Conservation (phyloP, 768 basidiomycete species). For the Hortiboletus flavorubellus region DNA sequence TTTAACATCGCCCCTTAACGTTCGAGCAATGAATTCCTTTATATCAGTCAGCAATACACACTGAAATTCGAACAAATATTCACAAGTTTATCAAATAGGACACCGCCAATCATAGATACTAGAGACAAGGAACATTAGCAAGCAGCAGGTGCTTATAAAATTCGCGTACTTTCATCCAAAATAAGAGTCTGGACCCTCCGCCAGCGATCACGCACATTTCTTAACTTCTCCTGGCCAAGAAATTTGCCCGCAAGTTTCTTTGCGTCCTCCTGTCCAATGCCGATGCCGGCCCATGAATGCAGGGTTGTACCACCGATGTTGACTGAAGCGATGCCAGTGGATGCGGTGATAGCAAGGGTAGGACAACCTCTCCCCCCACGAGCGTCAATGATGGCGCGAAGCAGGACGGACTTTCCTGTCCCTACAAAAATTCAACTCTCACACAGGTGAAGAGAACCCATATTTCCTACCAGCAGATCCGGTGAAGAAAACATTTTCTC, state of each 20-base stretch:
- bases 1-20: conserved; percentile 44
- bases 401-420: conserved; percentile 81
- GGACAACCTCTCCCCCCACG: conserved; percentile 36
- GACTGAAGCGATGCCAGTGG: conserved; percentile 75
- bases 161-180: conserved; percentile 74
- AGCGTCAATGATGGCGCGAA: conserved; percentile 66
- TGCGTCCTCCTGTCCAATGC: conserved; percentile 59
- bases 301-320: conserved; percentile 82
- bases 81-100: conserved; percentile 79
- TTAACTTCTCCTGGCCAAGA: conserved; percentile 37
- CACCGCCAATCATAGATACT: conserved; percentile 91
- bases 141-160: not conserved
- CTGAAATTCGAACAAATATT: conserved; percentile 26
- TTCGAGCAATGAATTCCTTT: conserved; percentile 62
- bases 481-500: conserved; percentile 78
- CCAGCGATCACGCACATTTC: conserved; percentile 58
- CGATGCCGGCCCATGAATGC: conserved; percentile 82
- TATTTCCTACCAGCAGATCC: conserved; percentile 63
- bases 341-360: conserved; percentile 72
- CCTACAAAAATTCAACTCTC: conserved; percentile 34
- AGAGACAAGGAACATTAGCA: not conserved
- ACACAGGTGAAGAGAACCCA: not conserved
- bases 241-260: conserved; percentile 55
- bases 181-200: conserved; percentile 58
- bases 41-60: conserved; percentile 29